phyloP scores from a whole-genome alignment of 108 stramenopile genomes.

The Fragilariopsis cylindrus region DNA sequence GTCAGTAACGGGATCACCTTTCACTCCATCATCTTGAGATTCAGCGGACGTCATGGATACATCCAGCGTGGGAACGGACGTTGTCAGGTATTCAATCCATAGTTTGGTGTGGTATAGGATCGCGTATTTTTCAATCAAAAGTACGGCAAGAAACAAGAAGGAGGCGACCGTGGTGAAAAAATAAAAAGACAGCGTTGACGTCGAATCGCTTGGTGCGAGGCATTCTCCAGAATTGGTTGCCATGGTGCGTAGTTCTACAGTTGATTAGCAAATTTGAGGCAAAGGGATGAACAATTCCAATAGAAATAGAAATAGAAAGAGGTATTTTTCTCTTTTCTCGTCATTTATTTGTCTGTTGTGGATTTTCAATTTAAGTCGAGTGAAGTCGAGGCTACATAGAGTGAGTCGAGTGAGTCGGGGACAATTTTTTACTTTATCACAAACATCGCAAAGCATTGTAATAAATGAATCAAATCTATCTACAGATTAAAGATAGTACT shows the following conservation, averaged over 20 bases:
- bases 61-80: constrained; percentile 43
- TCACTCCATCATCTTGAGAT: constrained; percentile 49
- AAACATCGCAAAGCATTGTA: too few relatives aligned
- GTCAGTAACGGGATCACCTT: constrained; percentile 31
- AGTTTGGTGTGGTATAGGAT: constrained; percentile 27
- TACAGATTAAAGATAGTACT: too few relatives aligned
- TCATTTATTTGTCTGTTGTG: too few relatives aligned
- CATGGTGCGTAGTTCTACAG: not conserved
- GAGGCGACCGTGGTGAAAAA: not conserved
- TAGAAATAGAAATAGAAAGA: too few relatives aligned
- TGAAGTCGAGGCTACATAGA: too few relatives aligned
- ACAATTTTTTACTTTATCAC: too few relatives aligned
- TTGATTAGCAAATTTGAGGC: too few relatives aligned
- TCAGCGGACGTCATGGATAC: constrained; percentile 50
- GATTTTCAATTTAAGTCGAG: too few relatives aligned
- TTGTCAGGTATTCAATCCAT: constrained; percentile 45
- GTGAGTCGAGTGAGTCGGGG: too few relatives aligned
- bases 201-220: not conserved
- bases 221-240: not conserved
- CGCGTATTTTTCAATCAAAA: constrained; percentile 31
- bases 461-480: too few relatives aligned
- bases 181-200: constrained; percentile 3
- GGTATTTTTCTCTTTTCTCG: too few relatives aligned
- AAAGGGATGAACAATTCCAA: too few relatives aligned
- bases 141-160: constrained; percentile 6